phyloP scores from a whole-genome alignment of 768 basidiomycete species.

The Pluteus cervinus region DNA sequence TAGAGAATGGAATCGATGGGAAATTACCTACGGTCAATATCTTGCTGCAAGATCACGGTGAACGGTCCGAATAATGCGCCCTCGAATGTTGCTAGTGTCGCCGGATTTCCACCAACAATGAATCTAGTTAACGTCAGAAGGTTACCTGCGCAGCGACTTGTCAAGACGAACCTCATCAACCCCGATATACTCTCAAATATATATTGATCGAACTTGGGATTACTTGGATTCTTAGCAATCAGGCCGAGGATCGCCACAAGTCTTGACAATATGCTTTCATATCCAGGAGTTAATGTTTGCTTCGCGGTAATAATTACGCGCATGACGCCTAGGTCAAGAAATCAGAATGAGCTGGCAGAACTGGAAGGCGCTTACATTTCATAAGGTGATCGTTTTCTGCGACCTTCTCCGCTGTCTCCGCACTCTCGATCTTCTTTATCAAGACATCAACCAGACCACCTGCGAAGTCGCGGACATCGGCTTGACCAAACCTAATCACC shows the following conservation, averaged over 20 bases:
- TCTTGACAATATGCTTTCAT: constrained; percentile 58
- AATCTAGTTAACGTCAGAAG: constrained; percentile 44
- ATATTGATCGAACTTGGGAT: constrained; percentile 96
- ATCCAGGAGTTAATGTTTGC: constrained; percentile 64
- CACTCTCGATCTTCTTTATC: constrained; percentile 73
- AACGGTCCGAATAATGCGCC: constrained; percentile 79
- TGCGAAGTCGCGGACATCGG: constrained; percentile 84
- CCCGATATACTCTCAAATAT: constrained; percentile 97
- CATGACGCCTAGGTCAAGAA: constrained; percentile 67
- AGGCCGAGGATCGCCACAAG: constrained; percentile 81
- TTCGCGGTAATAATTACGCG: constrained; percentile 88
- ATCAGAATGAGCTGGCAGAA: constrained; percentile 3
- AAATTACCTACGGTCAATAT: constrained; percentile 85
- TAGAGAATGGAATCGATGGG: neutral
- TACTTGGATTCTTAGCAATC: constrained; percentile 94
- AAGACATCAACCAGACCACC: constrained; percentile 64
- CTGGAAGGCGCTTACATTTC: constrained; percentile 71
- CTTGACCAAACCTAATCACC: constrained; percentile 68
- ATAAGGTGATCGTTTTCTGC: constrained; percentile 98
- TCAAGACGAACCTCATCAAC: constrained; percentile 61
- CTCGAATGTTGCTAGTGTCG: constrained; percentile 73
- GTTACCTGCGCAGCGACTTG: constrained; percentile 1
- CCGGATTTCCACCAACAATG: constrained; percentile 63
- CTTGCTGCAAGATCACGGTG: constrained; percentile 82
- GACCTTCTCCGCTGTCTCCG: constrained; percentile 81